Percentiles rank a stretch among this genome's conserved stretches.
Evolutionary conservation across 2,329 filamentous ascomycete genomes (phyloP).

Genomic region (Sarocladium oryzae): DNA sequence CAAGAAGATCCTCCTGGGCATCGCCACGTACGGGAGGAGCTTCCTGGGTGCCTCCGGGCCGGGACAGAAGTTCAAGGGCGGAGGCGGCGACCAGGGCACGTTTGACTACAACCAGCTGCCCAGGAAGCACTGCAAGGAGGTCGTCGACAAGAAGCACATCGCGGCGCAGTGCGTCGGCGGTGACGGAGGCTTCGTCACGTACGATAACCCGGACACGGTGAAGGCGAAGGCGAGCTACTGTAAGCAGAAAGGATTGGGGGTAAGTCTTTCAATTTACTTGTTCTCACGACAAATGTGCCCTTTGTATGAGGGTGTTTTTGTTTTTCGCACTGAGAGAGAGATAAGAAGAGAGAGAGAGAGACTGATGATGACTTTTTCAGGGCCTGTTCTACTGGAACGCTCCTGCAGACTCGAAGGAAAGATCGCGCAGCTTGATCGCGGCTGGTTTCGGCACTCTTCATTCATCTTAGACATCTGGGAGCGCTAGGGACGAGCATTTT

Average conservation of each 20-base stretch:
- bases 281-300: no score
- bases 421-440: conserved; percentile 50
- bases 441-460: conserved; percentile 54
- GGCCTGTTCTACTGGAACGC: conserved; percentile 80
- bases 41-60: conserved; percentile 61
- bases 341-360: no score
- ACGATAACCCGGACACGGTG: conserved; percentile 73
- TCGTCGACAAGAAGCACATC: conserved; percentile 58
- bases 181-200: conserved; percentile 72
- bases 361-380: conserved; percentile 24
- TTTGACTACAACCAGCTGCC: conserved; percentile 72
- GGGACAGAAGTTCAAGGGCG: conserved; percentile 52
- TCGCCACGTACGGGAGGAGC: conserved; percentile 69
- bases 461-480: conserved; percentile 28
- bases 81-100: conserved; percentile 59
- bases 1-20: conserved; percentile 67
- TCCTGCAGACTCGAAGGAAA: conserved; percentile 59
- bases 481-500: no score
- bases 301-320: no score
- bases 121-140: conserved; percentile 52
- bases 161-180: conserved; percentile 67
- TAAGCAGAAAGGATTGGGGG: conserved; percentile 62
- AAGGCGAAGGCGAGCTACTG: conserved; percentile 68
- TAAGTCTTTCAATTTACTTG: no score
- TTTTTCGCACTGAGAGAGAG: no score